These are phyloP conservation scores for Populus deltoides DNA, from an alignment of 345 rosid genomes.

Conservation along the genomic window DNA sequence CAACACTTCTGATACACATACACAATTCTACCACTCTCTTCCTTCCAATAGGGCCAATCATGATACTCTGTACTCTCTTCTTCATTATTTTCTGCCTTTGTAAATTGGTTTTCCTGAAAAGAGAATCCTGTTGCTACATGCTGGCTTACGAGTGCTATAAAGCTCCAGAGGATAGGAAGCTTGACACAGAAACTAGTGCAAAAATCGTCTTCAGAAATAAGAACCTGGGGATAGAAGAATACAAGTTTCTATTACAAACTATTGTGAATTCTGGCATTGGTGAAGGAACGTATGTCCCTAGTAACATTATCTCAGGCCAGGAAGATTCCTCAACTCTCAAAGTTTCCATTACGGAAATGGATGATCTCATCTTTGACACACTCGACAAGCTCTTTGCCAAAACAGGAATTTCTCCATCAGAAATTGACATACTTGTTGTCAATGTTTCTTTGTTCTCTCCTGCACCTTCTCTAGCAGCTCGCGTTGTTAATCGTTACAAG, in stretches of 20 bases:
- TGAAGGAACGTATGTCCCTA: conserved; percentile 65
- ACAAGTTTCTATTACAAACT: conserved; percentile 57
- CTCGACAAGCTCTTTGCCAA: conserved; percentile 53
- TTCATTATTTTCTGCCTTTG: conserved; percentile 29
- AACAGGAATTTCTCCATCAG: conserved; percentile 47
- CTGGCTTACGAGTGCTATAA: conserved; percentile 67
- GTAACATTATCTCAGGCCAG: conserved; percentile 45
- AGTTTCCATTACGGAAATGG: conserved; percentile 52
- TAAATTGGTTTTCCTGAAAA: conserved; percentile 26
- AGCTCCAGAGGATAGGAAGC: conserved; percentile 42
- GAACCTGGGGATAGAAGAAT: conserved; percentile 58
- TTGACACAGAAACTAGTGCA: conserved; percentile 47
- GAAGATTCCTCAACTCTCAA: conserved; percentile 41
- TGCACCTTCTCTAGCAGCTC: conserved; percentile 57
- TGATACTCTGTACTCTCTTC: conserved; percentile 20
- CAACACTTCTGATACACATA: too few relatives aligned
- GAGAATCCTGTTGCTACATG: conserved; percentile 54
- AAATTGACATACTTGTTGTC: conserved; percentile 58
- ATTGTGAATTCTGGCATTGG: conserved; percentile 68
- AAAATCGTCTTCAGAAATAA: conserved; percentile 46
- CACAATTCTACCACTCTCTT: neutral
- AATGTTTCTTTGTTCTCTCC: conserved; percentile 67
- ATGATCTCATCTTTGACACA: conserved; percentile 52
- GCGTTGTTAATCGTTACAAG: conserved; percentile 62
- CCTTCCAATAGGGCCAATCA: conserved; percentile 38